These are phyloP conservation scores for Cordyceps fumosorosea DNA, from an alignment of 2,329 filamentous ascomycete genomes.

Conservation along the genomic window DNA sequence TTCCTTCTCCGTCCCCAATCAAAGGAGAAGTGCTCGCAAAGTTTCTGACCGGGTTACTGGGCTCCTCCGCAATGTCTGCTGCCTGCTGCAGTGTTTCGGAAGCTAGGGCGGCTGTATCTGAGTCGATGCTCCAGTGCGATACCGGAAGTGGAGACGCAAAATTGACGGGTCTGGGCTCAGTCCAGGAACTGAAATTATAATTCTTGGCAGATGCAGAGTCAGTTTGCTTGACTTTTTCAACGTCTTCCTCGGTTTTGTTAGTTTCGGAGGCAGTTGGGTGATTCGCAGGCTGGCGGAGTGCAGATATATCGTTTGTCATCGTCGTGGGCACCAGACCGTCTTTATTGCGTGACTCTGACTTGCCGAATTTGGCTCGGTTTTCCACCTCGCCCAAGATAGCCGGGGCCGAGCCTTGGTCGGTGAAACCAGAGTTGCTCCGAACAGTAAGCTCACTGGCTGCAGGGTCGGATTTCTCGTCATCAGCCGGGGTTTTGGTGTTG, in stretches of 20 bases:
- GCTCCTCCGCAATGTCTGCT: background rate
- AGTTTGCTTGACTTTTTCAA: slow-evolving; percentile 21
- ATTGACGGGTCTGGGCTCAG: slow-evolving; percentile 8
- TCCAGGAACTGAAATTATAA: slow-evolving; percentile 24
- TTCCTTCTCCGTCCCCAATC: background rate
- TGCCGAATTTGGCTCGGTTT: slow-evolving; percentile 9
- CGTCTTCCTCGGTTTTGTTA: slow-evolving; percentile 37
- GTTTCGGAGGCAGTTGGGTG: slow-evolving; percentile 49
- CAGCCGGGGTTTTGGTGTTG: background rate
- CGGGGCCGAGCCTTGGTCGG: slow-evolving; percentile 6
- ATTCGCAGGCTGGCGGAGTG: slow-evolving; percentile 15
- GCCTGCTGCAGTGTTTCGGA: slow-evolving; percentile 17
- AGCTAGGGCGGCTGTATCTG: background rate
- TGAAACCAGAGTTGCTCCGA: slow-evolving; percentile 7
- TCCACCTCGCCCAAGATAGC: background rate
- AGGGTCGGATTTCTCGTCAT: slow-evolving; percentile 8
- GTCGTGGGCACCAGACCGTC: slow-evolving; percentile 20
- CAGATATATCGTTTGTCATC: slow-evolving; percentile 17
- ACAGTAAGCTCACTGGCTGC: slow-evolving; percentile 3
- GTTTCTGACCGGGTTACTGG: background rate
- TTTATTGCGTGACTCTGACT: slow-evolving; percentile 1
- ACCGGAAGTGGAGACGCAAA: slow-evolving; percentile 7
- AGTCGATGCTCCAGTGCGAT: slow-evolving; percentile 14
- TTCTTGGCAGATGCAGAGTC: slow-evolving; percentile 20
- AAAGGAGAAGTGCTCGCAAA: background rate